These are phyloP conservation scores for Neurospora sp. DNA, from an alignment of 2,329 filamentous ascomycete species.

Conservation along the genomic window DNA sequence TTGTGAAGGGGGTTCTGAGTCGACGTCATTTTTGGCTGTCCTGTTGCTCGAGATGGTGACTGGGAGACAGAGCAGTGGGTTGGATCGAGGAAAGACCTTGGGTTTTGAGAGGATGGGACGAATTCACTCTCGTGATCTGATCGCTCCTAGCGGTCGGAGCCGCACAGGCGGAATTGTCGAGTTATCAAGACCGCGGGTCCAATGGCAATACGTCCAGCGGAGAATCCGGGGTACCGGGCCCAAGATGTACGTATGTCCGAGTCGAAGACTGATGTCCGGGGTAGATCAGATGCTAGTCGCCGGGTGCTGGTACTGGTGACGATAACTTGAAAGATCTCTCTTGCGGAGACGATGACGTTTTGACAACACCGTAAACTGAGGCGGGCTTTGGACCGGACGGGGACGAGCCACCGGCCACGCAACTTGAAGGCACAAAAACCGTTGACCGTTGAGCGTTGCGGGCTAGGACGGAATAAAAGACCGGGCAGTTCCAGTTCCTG, in stretches of 20 bases:
- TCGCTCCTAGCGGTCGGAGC: not conserved
- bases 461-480: not conserved
- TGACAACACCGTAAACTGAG: not conserved
- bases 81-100: not conserved
- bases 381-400: not conserved
- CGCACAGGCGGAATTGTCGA: not conserved
- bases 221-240: not conserved
- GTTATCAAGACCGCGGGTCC: not conserved
- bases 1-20: slow-evolving; percentile 39
- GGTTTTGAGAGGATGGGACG: not conserved
- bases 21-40: slow-evolving; percentile 36
- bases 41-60: slow-evolving; percentile 4
- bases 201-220: not conserved
- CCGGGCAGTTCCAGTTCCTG: not conserved
- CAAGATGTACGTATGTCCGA: not conserved
- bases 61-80: not conserved
- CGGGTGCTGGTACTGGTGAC: not conserved
- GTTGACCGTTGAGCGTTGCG: not conserved
- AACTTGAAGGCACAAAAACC: not conserved
- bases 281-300: not conserved
- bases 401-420: not conserved
- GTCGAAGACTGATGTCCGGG: not conserved
- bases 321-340: not conserved
- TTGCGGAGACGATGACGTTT: not conserved
- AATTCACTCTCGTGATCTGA: not conserved